Evolutionary conservation across 148 eudicot genomes (phyloP).

Genomic region (Cornus suecica): DNA sequence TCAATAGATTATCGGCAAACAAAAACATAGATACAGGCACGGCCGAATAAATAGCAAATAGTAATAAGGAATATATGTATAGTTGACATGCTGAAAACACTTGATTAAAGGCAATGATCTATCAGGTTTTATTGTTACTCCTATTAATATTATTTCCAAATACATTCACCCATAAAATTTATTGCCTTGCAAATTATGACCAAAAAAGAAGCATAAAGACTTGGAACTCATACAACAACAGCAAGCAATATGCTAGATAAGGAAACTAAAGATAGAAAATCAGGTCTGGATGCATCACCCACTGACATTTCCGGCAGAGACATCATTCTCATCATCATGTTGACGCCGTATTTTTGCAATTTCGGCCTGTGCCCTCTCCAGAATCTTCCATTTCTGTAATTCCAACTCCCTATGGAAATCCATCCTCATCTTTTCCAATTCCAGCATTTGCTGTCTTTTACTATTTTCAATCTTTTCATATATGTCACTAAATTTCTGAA

Average conservation of each 20-base stretch:
- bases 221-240: slow-evolving; percentile 2
- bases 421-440: slow-evolving; percentile 72
- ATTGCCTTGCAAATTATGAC: slow-evolving; percentile 13
- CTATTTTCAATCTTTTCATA: slow-evolving; percentile 58
- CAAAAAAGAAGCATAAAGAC: not conserved
- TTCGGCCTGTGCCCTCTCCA: slow-evolving; percentile 65
- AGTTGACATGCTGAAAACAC: too few relatives aligned
- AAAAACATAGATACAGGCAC: not conserved
- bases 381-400: slow-evolving; percentile 53
- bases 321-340: slow-evolving; percentile 46
- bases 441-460: slow-evolving; percentile 55
- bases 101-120: slow-evolving; percentile 8
- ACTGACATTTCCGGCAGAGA: slow-evolving; percentile 45
- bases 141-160: slow-evolving; percentile 4
- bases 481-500: slow-evolving; percentile 57
- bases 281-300: slow-evolving; percentile 18
- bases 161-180: slow-evolving; percentile 13
- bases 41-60: not conserved
- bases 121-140: not conserved
- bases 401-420: slow-evolving; percentile 71
- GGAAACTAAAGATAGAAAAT: slow-evolving; percentile 3
- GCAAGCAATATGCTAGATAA: slow-evolving; percentile 5
- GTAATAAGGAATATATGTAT: not conserved
- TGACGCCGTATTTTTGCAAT: slow-evolving; percentile 55
- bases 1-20: not conserved